Percentiles rank a stretch among this genome's conserved stretches.
Conservation (phyloP, 2,329 filamentous ascomycete genomes). For the Sporothrix protearum region DNA sequence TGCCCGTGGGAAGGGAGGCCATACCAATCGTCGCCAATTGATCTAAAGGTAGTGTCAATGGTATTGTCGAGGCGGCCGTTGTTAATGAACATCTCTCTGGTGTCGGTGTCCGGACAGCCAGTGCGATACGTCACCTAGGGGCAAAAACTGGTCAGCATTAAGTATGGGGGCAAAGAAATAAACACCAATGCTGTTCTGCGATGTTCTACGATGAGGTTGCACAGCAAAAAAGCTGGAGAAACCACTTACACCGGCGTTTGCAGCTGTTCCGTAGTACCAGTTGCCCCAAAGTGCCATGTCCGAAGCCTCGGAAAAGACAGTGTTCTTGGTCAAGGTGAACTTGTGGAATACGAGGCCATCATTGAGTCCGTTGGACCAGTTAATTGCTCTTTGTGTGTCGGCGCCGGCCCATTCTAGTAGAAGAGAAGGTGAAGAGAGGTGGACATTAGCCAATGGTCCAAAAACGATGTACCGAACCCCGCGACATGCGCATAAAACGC, state of each 20-base stretch:
- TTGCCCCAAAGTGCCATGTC: conserved; percentile 80
- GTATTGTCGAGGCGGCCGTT: conserved; percentile 61
- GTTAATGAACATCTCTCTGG: conserved; percentile 64
- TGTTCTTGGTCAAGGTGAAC: conserved; percentile 57
- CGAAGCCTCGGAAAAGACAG: conserved; percentile 61
- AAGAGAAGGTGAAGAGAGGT: not conserved
- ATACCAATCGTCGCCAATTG: conserved; percentile 60
- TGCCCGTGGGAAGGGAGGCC: conserved; percentile 11
- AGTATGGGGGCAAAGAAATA: not conserved
- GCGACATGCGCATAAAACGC: not conserved
- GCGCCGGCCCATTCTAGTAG: conserved; percentile 68
- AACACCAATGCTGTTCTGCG: not conserved
- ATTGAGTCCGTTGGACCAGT: conserved; percentile 58
- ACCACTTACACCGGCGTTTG: conserved; percentile 43
- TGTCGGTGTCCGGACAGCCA: conserved; percentile 56
- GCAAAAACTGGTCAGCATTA: conserved; percentile 26
- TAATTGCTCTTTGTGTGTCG: conserved; percentile 50
- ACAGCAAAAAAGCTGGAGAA: not conserved
- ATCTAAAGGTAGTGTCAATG: conserved; percentile 62
- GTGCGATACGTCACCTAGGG: conserved; percentile 65
- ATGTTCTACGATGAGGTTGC: not conserved
- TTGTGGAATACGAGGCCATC: conserved; percentile 61
- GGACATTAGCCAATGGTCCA: not conserved
- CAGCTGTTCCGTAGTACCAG: conserved; percentile 69
- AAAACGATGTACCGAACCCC: not conserved